Evolutionary conservation across 208 protist genomes (phyloP).

Genomic region (Trypanosoma lewisi): DNA sequence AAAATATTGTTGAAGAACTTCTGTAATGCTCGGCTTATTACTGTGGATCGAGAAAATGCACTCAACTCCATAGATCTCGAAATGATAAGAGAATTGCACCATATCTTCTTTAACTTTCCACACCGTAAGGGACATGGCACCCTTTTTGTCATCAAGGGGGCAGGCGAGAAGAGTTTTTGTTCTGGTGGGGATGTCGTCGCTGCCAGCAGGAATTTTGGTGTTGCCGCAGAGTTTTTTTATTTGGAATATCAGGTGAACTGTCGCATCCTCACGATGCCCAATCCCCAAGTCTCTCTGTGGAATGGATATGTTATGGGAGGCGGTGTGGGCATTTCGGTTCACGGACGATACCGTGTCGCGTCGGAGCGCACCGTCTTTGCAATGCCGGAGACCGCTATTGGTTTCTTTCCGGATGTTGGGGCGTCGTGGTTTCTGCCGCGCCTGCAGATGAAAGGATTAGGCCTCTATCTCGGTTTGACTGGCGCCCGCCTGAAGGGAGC

Average conservation of each 20-base stretch:
- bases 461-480: conserved; percentile 78
- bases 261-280: conserved; percentile 28
- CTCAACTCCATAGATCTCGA: conserved; percentile 63
- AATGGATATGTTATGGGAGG: conserved; percentile 84
- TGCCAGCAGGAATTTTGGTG: background rate
- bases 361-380: conserved; percentile 77
- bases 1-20: conserved; percentile 51
- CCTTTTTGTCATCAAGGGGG: no score
- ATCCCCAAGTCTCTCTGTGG: conserved; percentile 69
- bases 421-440: conserved; percentile 70
- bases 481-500: conserved; percentile 68
- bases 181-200: background rate
- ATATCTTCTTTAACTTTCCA: conserved; percentile 34
- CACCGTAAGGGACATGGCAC: conserved; percentile 24
- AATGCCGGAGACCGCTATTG: conserved; percentile 87
- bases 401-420: conserved; percentile 46
- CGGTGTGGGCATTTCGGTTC: conserved; percentile 73
- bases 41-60: conserved; percentile 51
- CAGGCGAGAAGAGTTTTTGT: no score
- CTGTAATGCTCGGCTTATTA: conserved; percentile 45
- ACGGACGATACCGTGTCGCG: conserved; percentile 67
- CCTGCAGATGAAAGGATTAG: conserved; percentile 39
- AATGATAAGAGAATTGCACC: conserved; percentile 41
- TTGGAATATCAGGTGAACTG: background rate
- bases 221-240: background rate